Evolutionary conservation across 2,329 filamentous ascomycete genomes (phyloP), one percentile per base, ranked within the genome.

Genomic region (Claviceps digitariae): DNA sequence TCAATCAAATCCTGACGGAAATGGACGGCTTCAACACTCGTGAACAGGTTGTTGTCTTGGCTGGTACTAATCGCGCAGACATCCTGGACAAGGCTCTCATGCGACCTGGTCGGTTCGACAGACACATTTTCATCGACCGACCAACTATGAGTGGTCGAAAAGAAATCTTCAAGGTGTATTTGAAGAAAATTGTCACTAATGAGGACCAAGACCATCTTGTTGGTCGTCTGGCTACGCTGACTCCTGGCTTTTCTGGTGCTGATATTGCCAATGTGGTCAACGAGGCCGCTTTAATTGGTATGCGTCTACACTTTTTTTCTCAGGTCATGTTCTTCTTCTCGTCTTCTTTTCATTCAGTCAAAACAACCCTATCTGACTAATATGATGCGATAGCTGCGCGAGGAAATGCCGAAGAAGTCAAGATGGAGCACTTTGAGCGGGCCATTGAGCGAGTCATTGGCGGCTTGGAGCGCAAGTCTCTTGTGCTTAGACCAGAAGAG

Each of bases 1-100:
- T 98, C 29, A 98, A 98, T 71, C 93, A 98, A 72, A 97, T 98
- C 57, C 75, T 98, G 52, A 98, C 93, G 0, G 93, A 98, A 69
- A 98, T 98, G 93, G 93, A 98, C 67, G 93, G 91, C 55, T 97
- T 97, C 82, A 96, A 96, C 71, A 97, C 91, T 8, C 82, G 85
- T 2, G 91, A 97, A 64, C 91, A 97, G 72, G 87, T 98, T 44
- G 91, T 98, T 52, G 93, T 98, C 34, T 79, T 98, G 57, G 93
- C 93, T 49, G 93, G 93, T 73, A 98, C 93, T 53, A 98, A 98
- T 73, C 81, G 93, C 71, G 86, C 90, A 12, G 93, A 98, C 67
- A 83, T 97, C 48, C 79, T 98, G 44, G 93, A 98, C 69, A 90
- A 93, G 74, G 93, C 93, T 8, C 74, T 98, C 60, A 93, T 97